A percentile compares a stretch with the other conserved stretches of the same genome.
These are phyloP conservation scores for Mycena sanguinolenta DNA, from an alignment of 768 basidiomycete genomes.

Conservation along the genomic window DNA sequence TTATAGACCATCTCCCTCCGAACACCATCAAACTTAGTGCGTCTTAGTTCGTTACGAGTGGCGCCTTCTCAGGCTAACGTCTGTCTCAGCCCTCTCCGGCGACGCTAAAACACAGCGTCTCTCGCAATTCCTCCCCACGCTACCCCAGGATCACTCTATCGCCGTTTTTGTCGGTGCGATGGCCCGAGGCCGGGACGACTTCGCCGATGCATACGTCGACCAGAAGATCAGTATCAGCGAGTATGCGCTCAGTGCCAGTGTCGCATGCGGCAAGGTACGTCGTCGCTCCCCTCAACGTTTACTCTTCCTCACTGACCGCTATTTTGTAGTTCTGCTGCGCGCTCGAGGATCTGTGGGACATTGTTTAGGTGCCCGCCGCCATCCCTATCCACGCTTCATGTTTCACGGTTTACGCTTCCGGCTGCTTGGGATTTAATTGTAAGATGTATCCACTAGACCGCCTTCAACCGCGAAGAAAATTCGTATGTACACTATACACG, in stretches of 20 bases:
- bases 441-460: slow-evolving; percentile 6
- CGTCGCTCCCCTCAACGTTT: background rate
- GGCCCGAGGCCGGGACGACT: slow-evolving; percentile 96
- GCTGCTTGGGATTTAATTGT: background rate
- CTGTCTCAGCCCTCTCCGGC: slow-evolving; percentile 85
- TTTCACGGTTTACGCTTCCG: background rate
- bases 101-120: slow-evolving; percentile 88
- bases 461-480: slow-evolving; percentile 9
- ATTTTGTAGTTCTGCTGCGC: slow-evolving; percentile 84
- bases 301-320: background rate
- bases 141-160: slow-evolving; percentile 90
- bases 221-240: slow-evolving; percentile 97
- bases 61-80: slow-evolving; percentile 6
- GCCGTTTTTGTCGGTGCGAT: slow-evolving; percentile 99
- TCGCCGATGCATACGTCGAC: slow-evolving; percentile 95
- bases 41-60: no score
- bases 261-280: slow-evolving; percentile 96
- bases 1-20: slow-evolving; percentile 92
- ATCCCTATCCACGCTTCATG: slow-evolving; percentile 3
- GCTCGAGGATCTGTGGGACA: slow-evolving; percentile 95
- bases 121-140: slow-evolving; percentile 85
- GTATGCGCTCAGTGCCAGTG: slow-evolving; percentile 92
- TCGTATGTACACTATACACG: background rate
- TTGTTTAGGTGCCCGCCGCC: slow-evolving; percentile 63
- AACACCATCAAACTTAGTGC: slow-evolving; percentile 96